A percentile compares a stretch with the other conserved stretches of the same genome.
These are phyloP conservation scores for Sanghuangporus sanghuang DNA, from an alignment of 1,284 basidiomycete genomes.

Conservation along the genomic window DNA sequence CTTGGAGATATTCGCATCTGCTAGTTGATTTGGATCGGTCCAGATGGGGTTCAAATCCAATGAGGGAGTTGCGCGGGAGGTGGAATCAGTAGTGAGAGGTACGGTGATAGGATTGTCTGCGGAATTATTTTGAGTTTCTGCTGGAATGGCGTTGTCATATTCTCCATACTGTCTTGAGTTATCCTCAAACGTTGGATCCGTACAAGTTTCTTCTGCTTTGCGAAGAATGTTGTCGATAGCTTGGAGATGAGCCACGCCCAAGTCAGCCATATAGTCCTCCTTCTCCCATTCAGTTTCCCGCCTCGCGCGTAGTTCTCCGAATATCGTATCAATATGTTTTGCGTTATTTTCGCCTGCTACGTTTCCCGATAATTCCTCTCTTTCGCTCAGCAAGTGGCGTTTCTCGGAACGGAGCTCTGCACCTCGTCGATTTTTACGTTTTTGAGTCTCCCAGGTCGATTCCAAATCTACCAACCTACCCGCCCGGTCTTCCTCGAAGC, in stretches of 20 bases:
- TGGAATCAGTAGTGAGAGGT: background rate
- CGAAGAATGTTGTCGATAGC: conserved; percentile 45
- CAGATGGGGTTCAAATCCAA: no score
- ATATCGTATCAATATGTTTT: conserved; percentile 18
- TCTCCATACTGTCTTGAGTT: no score
- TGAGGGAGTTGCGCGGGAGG: background rate
- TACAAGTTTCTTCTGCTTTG: conserved; percentile 28
- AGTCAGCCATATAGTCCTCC: conserved; percentile 32
- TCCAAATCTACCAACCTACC: conserved; percentile 33
- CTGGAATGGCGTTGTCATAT: no score
- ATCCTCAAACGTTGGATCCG: background rate
- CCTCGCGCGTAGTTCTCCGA: conserved; percentile 21
- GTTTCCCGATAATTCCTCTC: conserved; percentile 22
- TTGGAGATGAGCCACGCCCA: conserved; percentile 35
- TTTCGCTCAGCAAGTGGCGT: conserved; percentile 14
- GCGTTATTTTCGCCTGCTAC: conserved; percentile 26
- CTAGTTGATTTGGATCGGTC: no score
- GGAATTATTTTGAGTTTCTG: no score
- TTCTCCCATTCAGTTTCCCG: conserved; percentile 30
- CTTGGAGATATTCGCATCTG: no score
- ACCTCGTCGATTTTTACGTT: conserved; percentile 15
- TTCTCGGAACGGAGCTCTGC: conserved; percentile 23
- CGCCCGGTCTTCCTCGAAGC: conserved; percentile 55
- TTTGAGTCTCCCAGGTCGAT: conserved; percentile 23
- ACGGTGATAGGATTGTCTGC: no score